A percentile compares a stretch with the other conserved stretches of the same genome.
Conservation (phyloP, 169 alveolate genomes). For the Perkinsus olseni region DNA sequence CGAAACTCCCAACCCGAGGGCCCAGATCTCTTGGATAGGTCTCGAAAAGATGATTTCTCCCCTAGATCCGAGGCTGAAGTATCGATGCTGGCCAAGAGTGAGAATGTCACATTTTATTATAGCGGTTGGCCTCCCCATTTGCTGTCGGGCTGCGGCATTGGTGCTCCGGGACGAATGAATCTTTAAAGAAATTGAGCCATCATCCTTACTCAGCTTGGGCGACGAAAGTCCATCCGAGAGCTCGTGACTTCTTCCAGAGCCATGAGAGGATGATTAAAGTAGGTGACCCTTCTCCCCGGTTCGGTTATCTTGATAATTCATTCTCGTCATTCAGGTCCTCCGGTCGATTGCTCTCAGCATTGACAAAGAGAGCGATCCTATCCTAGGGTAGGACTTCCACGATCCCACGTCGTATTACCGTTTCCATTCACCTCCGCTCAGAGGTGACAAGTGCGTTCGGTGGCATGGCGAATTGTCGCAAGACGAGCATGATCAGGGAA, state of each 20-base stretch:
- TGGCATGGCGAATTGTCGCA: slow-evolving; percentile 8
- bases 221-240: background rate
- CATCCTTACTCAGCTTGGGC: background rate
- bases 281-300: background rate
- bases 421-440: background rate
- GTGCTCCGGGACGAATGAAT: no score
- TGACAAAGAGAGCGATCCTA: background rate
- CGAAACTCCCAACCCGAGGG: no score
- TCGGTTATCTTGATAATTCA: background rate
- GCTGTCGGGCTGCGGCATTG: no score
- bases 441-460: background rate
- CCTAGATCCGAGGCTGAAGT: background rate
- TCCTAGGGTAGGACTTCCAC: background rate
- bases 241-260: background rate
- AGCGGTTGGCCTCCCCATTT: no score
- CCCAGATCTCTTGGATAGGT: no score
- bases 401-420: background rate
- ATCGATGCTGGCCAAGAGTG: background rate
- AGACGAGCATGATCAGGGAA: background rate
- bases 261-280: background rate
- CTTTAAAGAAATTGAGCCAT: no score
- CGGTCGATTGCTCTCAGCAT: no score
- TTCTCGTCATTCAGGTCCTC: no score
- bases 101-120: background rate
- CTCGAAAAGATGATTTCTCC: background rate